A percentile compares a stretch with the other conserved stretches of the same genome.
Conservation (phyloP, 208 protist species). For the Angomonas deanei region DNA sequence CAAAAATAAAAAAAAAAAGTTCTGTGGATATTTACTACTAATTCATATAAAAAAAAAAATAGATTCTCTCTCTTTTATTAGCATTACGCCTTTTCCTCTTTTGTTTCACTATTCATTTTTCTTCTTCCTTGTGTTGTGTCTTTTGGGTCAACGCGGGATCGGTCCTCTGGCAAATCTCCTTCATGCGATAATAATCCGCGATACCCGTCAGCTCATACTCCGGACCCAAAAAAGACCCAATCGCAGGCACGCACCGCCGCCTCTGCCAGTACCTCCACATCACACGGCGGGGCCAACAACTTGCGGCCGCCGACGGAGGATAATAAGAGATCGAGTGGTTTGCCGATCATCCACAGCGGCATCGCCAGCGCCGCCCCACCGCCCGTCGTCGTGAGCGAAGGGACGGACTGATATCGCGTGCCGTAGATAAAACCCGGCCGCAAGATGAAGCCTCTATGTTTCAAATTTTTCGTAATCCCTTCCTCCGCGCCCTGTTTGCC, state of each 20-base stretch:
- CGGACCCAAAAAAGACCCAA: conserved; percentile 13
- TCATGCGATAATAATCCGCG: conserved; percentile 64
- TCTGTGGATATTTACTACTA: not conserved
- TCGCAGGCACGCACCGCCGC: conserved; percentile 56
- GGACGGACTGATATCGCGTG: conserved; percentile 40
- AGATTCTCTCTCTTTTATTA: not conserved
- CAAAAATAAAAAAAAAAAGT: conserved; percentile 11
- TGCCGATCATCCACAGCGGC: conserved; percentile 57
- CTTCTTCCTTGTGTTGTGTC: not conserved
- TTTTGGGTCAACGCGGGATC: not conserved
- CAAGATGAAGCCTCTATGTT: conserved; percentile 41
- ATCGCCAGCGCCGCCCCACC: conserved; percentile 36
- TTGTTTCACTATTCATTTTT: not conserved
- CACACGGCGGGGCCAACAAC: conserved; percentile 54
- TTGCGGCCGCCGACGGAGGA: conserved; percentile 35
- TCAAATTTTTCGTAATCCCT: conserved; percentile 62
- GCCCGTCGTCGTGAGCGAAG: conserved; percentile 11
- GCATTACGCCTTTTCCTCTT: conserved; percentile 4
- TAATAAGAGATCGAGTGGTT: conserved; percentile 53
- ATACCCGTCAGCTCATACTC: conserved; percentile 28
- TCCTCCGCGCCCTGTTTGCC: conserved; percentile 71
- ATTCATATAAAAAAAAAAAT: conserved; percentile 8
- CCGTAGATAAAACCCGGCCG: conserved; percentile 79
- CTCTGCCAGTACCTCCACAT: conserved; percentile 64
- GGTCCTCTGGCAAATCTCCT: conserved; percentile 31